Percentiles rank a stretch among this genome's conserved stretches.
These are phyloP conservation scores for Castanea crenata DNA, from an alignment of 306 rosid genomes.

Conservation along the genomic window DNA sequence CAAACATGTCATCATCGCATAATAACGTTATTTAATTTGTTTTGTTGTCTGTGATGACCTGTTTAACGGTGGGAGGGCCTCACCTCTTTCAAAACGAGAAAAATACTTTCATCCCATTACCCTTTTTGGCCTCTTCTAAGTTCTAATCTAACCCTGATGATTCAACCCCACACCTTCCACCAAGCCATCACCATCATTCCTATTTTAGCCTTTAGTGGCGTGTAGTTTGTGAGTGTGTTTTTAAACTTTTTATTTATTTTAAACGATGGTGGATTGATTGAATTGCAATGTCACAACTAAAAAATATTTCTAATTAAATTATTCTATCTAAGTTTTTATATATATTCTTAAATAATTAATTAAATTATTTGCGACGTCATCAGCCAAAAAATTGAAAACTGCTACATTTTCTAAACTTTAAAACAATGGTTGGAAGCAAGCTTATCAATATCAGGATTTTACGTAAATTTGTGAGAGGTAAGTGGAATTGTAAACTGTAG, in stretches of 20 bases:
- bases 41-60: slow-evolving; percentile 20
- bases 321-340: too few relatives aligned
- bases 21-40: slow-evolving; percentile 11
- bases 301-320: too few relatives aligned
- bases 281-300: too few relatives aligned
- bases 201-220: slow-evolving; percentile 9
- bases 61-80: background rate
- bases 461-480: too few relatives aligned
- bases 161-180: slow-evolving; percentile 2
- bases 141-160: background rate
- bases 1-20: slow-evolving; percentile 30
- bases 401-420: too few relatives aligned
- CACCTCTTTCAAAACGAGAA: slow-evolving; percentile 19
- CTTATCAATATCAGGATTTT: too few relatives aligned
- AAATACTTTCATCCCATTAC: slow-evolving; percentile 25
- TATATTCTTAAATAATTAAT: too few relatives aligned
- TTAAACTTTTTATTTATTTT: background rate
- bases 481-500: too few relatives aligned
- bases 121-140: slow-evolving; percentile 29
- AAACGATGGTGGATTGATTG: too few relatives aligned
- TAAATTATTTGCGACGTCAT: too few relatives aligned
- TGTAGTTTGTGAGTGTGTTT: slow-evolving; percentile 12
- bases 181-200: slow-evolving; percentile 28
- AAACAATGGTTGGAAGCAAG: too few relatives aligned
- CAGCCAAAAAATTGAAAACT: too few relatives aligned